Evolutionary conservation across 2,329 filamentous ascomycete species (phyloP).

Genomic region (Talaromyces funiculosus): DNA sequence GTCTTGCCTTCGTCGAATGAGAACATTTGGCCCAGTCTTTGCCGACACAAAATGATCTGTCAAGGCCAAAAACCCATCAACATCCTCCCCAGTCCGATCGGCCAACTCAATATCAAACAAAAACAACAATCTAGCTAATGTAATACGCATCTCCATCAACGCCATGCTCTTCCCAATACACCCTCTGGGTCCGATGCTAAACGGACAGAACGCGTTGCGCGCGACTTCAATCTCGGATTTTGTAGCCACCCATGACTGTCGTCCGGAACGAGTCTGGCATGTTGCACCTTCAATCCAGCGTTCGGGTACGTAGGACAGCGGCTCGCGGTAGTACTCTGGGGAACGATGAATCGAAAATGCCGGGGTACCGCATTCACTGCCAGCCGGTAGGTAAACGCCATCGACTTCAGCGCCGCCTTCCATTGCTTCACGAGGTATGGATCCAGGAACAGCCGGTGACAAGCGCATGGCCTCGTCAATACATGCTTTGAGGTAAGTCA

Average conservation of each 20-base stretch:
- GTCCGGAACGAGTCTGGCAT: constrained; percentile 29
- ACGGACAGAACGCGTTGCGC: constrained; percentile 65
- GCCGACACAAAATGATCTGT: constrained; percentile 36
- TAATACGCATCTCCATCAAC: constrained; percentile 38
- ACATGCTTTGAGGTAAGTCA: constrained; percentile 38
- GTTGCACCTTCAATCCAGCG: constrained; percentile 56
- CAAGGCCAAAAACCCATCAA: constrained; percentile 29
- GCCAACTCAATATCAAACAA: constrained; percentile 35
- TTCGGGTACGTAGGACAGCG: constrained; percentile 58
- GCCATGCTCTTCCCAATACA: constrained; percentile 42
- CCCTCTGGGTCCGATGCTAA: constrained; percentile 38
- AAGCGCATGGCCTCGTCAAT: constrained; percentile 40
- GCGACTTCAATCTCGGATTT: constrained; percentile 50
- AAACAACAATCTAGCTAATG: constrained; percentile 34
- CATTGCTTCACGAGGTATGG: constrained; percentile 35
- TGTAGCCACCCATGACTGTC: constrained; percentile 34
- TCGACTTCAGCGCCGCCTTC: constrained; percentile 33
- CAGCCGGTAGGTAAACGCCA: constrained; percentile 40
- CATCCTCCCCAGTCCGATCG: constrained; percentile 31
- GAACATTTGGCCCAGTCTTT: constrained; percentile 34
- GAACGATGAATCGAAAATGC: constrained; percentile 67
- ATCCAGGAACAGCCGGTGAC: constrained; percentile 34
- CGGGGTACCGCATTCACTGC: constrained; percentile 59
- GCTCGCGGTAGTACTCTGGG: constrained; percentile 54
- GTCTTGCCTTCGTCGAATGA: constrained; percentile 14